Evolutionary conservation across 176 grass and related monocot species (phyloP).

Genomic region (Bolboschoenus planiculmis): DNA sequence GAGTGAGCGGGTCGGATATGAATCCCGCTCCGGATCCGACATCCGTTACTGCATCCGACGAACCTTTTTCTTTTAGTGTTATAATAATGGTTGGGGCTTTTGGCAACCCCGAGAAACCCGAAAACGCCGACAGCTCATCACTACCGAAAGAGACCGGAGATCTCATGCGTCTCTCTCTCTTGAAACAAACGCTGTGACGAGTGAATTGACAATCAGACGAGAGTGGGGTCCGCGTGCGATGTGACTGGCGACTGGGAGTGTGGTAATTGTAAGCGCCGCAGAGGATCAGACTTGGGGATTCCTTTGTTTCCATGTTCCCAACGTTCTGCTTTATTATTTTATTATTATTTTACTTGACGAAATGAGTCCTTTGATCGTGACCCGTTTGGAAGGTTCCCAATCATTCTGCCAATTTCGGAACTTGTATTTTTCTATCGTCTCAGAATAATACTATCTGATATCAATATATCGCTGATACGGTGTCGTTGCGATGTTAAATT

Average conservation of each 20-base stretch:
- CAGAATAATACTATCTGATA: too few species aligned
- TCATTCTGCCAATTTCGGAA: background rate
- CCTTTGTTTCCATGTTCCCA: constrained; percentile 16
- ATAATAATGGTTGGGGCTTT: background rate
- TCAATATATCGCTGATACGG: too few species aligned
- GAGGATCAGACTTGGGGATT: background rate
- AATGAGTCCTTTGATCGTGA: background rate
- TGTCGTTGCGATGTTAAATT: too few species aligned
- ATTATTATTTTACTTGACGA: background rate
- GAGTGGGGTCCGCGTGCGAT: background rate
- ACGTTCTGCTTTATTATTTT: background rate
- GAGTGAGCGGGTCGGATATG: background rate
- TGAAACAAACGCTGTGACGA: background rate
- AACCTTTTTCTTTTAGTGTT: background rate
- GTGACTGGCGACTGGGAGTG: background rate
- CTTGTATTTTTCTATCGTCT: background rate
- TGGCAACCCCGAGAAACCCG: constrained; percentile 12
- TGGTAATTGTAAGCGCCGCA: background rate
- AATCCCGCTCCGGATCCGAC: background rate
- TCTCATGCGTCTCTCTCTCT: background rate
- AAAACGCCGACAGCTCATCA: constrained; percentile 22
- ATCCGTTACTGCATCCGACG: background rate
- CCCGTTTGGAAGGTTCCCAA: background rate
- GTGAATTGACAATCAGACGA: background rate
- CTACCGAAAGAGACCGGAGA: background rate